phyloP scores from a whole-genome alignment of 1,139 yeast species.

The Diutina scorzettiae region DNA sequence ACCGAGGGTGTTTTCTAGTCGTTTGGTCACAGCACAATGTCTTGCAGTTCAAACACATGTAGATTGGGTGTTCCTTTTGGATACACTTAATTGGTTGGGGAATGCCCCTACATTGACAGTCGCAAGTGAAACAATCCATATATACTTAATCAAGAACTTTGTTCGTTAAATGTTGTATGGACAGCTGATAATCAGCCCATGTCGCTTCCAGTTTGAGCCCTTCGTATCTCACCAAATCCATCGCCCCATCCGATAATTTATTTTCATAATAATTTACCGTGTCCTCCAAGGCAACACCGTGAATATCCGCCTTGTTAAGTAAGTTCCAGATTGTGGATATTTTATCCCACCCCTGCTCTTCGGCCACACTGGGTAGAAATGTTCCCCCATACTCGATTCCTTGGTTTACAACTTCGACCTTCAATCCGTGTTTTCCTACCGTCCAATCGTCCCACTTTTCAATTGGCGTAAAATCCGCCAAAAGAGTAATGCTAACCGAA shows the following conservation, averaged over 20 bases:
- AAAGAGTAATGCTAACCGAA: slow-evolving; percentile 46
- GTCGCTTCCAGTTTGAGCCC: slow-evolving; percentile 22
- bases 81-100: not conserved
- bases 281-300: slow-evolving; percentile 10
- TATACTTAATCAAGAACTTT: not conserved
- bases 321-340: slow-evolving; percentile 58
- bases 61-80: not conserved
- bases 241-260: slow-evolving; percentile 25
- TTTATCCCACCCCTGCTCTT: slow-evolving; percentile 80
- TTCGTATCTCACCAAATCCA: slow-evolving; percentile 25
- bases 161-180: not conserved
- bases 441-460: slow-evolving; percentile 56
- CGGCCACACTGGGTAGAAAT: slow-evolving; percentile 81
- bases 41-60: not conserved
- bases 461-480: slow-evolving; percentile 47
- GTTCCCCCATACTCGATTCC: slow-evolving; percentile 50
- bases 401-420: slow-evolving; percentile 33
- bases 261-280: slow-evolving; percentile 15
- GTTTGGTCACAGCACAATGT: not conserved
- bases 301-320: slow-evolving; percentile 54
- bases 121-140: not conserved
- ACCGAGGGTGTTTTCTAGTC: too few species aligned
- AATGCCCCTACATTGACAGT: not conserved
- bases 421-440: slow-evolving; percentile 74
- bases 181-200: slow-evolving; percentile 16